phyloP scores from a whole-genome alignment of 371 early-diverging fungal species.

The Nosema muscidifuracis region DNA sequence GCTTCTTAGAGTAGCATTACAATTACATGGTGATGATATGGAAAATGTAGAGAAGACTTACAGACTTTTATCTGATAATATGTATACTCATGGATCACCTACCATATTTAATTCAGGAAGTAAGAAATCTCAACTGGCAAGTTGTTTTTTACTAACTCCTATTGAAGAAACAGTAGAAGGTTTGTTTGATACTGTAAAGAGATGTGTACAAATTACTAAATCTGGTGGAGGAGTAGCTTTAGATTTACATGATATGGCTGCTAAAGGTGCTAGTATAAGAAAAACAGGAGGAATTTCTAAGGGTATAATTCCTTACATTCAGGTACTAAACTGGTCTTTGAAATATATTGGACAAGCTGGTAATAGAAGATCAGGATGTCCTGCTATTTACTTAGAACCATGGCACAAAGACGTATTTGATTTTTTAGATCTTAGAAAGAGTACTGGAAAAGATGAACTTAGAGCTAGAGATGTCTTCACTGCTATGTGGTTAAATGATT shows the following conservation, averaged over 20 bases:
- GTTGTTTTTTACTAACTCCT: slow-evolving; percentile 88
- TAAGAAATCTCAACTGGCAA: slow-evolving; percentile 81
- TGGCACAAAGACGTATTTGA: slow-evolving; percentile 97
- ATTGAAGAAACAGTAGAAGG: slow-evolving; percentile 78
- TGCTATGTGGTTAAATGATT: slow-evolving; percentile 93
- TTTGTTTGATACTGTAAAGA: slow-evolving; percentile 88
- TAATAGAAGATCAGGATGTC: slow-evolving; percentile 92
- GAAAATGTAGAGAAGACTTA: slow-evolving; percentile 87
- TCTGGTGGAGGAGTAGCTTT: slow-evolving; percentile 94
- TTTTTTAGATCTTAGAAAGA: slow-evolving; percentile 90
- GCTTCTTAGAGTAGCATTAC: slow-evolving; percentile 92
- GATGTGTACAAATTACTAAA: slow-evolving; percentile 91
- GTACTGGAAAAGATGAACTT: slow-evolving; percentile 91
- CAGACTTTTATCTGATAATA: slow-evolving; percentile 79
- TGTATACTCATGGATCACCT: slow-evolving; percentile 93
- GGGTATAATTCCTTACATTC: slow-evolving; percentile 91
- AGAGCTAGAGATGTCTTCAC: slow-evolving; percentile 92
- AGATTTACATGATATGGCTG: slow-evolving; percentile 78
- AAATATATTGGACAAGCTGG: slow-evolving; percentile 98
- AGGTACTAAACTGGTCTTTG: slow-evolving; percentile 92
- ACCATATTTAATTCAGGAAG: slow-evolving; percentile 96
- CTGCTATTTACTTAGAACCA: slow-evolving; percentile 95
- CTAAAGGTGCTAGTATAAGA: slow-evolving; percentile 84
- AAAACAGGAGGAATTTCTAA: slow-evolving; percentile 93
- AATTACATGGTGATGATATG: slow-evolving; percentile 84